Evolutionary conservation across 2,329 filamentous ascomycete genomes (phyloP).

Genomic region (Coniochaeta sp.): DNA sequence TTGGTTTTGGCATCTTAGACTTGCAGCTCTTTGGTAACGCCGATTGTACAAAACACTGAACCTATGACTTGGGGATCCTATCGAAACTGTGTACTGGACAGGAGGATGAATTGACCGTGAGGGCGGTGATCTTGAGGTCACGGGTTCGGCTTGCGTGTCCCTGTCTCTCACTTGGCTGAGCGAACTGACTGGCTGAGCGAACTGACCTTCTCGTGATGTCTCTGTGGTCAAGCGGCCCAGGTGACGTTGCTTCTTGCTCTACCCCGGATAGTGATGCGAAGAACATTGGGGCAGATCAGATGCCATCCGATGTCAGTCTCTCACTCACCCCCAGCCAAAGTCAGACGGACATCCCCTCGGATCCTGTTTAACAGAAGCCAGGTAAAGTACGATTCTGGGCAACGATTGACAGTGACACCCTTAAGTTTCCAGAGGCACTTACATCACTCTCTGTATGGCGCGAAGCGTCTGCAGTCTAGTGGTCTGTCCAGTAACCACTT

Average conservation of each 20-base stretch:
- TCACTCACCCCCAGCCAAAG: too few species aligned
- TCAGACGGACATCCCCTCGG: too few species aligned
- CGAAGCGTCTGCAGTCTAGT: not conserved
- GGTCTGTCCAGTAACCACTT: not conserved
- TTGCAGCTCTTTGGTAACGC: conserved; percentile 10
- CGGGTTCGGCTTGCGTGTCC: not conserved
- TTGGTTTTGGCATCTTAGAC: conserved; percentile 11
- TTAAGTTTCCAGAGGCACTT: not conserved
- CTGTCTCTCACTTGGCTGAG: too few species aligned
- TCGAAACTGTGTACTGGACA: not conserved
- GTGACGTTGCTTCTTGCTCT: not conserved
- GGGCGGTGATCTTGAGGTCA: not conserved
- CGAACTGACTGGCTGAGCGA: too few species aligned
- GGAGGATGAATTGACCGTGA: too few species aligned
- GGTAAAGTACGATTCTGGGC: not conserved
- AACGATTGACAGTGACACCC: conserved; percentile 1
- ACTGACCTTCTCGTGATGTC: too few species aligned
- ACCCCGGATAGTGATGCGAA: not conserved
- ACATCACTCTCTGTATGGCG: not conserved
- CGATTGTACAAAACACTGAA: conserved; percentile 16
- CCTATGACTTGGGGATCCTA: conserved; percentile 2
- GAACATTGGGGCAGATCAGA: not conserved
- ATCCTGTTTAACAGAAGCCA: not conserved
- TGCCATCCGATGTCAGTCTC: too few species aligned
- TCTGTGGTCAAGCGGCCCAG: not conserved